Evolutionary conservation across 2,329 filamentous ascomycete species (phyloP), one percentile per base, ranked within the genome.

Genomic region (Lizonia empirigonia): DNA sequence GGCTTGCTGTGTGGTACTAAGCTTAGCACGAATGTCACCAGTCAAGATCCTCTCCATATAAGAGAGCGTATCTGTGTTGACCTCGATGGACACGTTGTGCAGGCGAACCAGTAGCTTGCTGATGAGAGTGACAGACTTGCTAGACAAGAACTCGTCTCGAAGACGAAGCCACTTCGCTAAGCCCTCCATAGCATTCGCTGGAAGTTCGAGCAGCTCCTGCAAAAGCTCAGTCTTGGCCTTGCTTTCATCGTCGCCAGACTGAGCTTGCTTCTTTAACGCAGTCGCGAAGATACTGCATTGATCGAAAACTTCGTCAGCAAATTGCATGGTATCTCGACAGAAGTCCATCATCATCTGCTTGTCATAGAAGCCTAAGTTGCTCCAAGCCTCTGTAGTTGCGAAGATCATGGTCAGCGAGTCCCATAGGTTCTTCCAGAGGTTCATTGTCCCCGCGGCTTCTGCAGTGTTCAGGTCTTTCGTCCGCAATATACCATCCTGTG

Each of bases 271-370:
- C 30, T 76, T 76, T 49, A 91, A 72, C 10, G 89, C 88, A 36
- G 87, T 88, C 2, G 90, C 85, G 56, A 99, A 86, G 51, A 97
- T 82, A 41, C 86, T 87, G 70, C 95, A 94, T 62, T 96, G 87
- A 32, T 90, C 86, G 67, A 97, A 89, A 1, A 96, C 81, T 27
- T 84, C 82, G 66, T 96, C 90, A 0, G 93, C 92, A 67, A 96
- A 89, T 64, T 97, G 91, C 84, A 99, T 99, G 12, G 90, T 89
- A 68, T 96, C 91, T 59, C 94, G 87, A 68, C 92, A 97, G 65
- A 97, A 97, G 50, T 96, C 87, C 64, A 91, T 87, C 90, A 99
- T 92, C 45, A 84, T 79, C 16, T 79, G 75, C 68, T 91, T 94
- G 24, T 71, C 60, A 41, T 93, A 87, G 51, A 90, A 85, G 4